Base-by-base conservation (phyloP, 2,329 filamentous ascomycete species). In the Hysterium pulicare region DNA sequence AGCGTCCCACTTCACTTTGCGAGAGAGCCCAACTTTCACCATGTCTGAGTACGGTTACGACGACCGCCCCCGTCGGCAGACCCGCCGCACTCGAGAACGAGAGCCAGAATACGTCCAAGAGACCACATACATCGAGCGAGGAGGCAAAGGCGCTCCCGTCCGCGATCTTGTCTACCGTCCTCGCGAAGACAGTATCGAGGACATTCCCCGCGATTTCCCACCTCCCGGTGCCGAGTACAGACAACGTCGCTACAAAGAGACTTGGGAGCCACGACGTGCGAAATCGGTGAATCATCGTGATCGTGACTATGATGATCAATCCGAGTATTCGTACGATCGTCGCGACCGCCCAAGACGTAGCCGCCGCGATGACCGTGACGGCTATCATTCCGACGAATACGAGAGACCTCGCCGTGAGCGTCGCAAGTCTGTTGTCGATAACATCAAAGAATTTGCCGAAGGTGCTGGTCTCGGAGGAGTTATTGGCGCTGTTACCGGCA, bases 181-280 rank as follows among this genome's bases (percentile, higher is more conserved):
- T n/a, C 83, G 85, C 50, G 84, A 90, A 62, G 84, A 89, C 58
- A 90, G 84, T 65, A 83, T 94, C 60, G 90, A 95, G 69, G 87
- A 94, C 69, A 82, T 94, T 46, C 81, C 82, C 50, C 83, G 89
- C 53, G 87, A 94, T 54, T 95, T 94, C 58, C 87, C 87, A 23
- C 87, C 88, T 5, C 84, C 83, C 5, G 82, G 58, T 61, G 64
- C 57, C 60, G 69, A 72, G 54, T 69, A 70, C 53, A 66, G 69
- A 22, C 68, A 70, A 37, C 69, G 69, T 38, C 68, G 62, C 47
- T 72, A 73, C 53, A 67, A 75, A 50, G 74, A 77, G 53, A 67
- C 71, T 42, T 69, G 71, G 48, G 66, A 66, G 42, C 64, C 69
- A 38, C 77, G 80, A 52, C 79, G 84, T 44, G 74, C 83, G 53